Conservation (phyloP, 2,329 filamentous ascomycete species). For the Fusarium guadeloupense region DNA sequence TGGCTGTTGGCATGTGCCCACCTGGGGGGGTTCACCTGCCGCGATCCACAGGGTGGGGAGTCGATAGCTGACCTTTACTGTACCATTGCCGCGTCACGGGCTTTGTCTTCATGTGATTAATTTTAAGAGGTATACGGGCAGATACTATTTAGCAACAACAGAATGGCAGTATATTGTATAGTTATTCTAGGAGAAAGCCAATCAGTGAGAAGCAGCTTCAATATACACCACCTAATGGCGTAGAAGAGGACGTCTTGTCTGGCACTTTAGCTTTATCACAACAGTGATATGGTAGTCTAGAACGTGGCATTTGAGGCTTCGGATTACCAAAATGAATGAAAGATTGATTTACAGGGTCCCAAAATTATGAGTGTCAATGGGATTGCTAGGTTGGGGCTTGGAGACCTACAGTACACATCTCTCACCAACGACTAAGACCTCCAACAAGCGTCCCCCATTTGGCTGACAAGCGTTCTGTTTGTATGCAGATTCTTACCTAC, state of each 20-base stretch:
- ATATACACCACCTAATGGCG: too few species aligned
- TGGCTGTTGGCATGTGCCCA: constrained; percentile 39
- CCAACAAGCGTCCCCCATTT: too few species aligned
- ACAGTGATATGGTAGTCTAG: neutral
- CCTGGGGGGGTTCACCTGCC: constrained; percentile 30
- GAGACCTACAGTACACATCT: too few species aligned
- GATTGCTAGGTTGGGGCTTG: neutral
- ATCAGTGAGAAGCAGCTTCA: too few species aligned
- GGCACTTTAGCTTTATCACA: neutral
- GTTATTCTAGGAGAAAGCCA: too few species aligned
- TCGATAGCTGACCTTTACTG: constrained; percentile 23
- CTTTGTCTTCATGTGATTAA: constrained; percentile 29
- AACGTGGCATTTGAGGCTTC: neutral
- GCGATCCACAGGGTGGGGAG: constrained; percentile 30
- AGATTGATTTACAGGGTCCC: neutral
- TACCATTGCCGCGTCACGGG: constrained; percentile 24
- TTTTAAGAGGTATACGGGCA: neutral
- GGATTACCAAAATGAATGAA: neutral
- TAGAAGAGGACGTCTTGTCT: too few species aligned
- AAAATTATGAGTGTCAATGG: neutral
- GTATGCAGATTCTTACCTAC: too few species aligned
- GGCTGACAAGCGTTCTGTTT: too few species aligned
- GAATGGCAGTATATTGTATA: too few species aligned
- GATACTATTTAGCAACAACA: too few species aligned
- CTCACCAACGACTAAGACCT: too few species aligned